Evolutionary conservation across 1,284 basidiomycete genomes (phyloP).

Genomic region (Vanrija pseudolonga): DNA sequence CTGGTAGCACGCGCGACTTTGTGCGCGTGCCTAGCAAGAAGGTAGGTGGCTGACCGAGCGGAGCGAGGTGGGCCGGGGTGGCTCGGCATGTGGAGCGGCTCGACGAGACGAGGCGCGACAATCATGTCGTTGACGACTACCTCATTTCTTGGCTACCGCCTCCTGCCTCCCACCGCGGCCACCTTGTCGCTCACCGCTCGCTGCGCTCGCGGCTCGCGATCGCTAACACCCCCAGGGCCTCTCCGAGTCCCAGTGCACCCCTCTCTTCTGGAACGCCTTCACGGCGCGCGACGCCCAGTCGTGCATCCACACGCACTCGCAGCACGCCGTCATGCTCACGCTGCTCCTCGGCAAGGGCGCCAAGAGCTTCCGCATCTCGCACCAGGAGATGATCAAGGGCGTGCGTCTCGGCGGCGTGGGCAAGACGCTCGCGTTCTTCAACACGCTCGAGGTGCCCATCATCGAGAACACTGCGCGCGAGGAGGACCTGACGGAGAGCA

Average conservation of each 20-base stretch:
- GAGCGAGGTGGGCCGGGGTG: conserved; percentile 1
- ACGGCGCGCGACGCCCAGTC: conserved; percentile 68
- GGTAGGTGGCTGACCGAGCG: conserved; percentile 17
- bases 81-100: too few species aligned
- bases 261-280: conserved; percentile 88
- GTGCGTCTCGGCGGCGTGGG: conserved; percentile 71
- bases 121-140: not conserved
- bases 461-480: conserved; percentile 84
- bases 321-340: conserved; percentile 80
- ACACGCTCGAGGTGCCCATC: conserved; percentile 79
- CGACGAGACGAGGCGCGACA: too few species aligned
- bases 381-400: conserved; percentile 86
- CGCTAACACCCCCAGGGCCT: conserved; percentile 47
- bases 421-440: conserved; percentile 68
- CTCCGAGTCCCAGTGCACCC: conserved; percentile 77
- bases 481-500: conserved; percentile 77
- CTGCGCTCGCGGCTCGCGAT: not conserved
- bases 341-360: conserved; percentile 62
- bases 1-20: conserved; percentile 65
- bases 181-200: too few species aligned
- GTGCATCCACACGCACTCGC: conserved; percentile 83
- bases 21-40: conserved; percentile 64
- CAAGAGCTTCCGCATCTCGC: conserved; percentile 64
- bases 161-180: too few species aligned
- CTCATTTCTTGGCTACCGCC: not conserved